These are phyloP conservation scores for Ceriops tagal DNA, from an alignment of 345 rosid genomes.

Conservation along the genomic window DNA sequence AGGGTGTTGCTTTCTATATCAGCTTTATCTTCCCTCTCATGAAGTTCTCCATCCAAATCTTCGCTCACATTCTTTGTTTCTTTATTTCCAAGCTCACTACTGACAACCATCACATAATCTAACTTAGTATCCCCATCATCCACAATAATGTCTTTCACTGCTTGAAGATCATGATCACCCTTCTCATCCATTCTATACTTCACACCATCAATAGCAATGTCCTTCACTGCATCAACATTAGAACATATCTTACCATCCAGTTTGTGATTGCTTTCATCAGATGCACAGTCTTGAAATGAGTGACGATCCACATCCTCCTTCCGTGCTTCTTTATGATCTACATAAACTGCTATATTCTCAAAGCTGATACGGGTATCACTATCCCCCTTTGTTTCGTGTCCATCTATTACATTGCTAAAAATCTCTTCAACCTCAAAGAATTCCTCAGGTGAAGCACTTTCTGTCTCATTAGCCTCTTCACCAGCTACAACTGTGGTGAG, in stretches of 20 bases:
- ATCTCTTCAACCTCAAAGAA: constrained; percentile 98
- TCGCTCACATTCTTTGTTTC: constrained; percentile 38
- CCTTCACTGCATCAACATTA: constrained; percentile 66
- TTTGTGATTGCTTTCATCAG: constrained; percentile 59
- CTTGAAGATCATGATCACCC: constrained; percentile 44
- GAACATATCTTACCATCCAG: constrained; percentile 43
- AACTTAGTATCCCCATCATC: constrained; percentile 61
- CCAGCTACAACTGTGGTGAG: constrained; percentile 40
- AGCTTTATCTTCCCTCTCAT: constrained; percentile 42
- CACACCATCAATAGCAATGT: constrained; percentile 91
- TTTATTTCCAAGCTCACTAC: constrained; percentile 33
- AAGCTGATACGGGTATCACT: constrained; percentile 30
- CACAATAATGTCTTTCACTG: constrained; percentile 80
- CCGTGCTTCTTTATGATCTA: constrained; percentile 54
- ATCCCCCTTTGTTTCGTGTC: constrained; percentile 56
- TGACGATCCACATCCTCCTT: constrained; percentile 65
- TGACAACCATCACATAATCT: constrained; percentile 22
- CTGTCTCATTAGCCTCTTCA: constrained; percentile 67
- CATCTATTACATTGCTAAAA: constrained; percentile 66
- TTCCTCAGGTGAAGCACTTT: constrained; percentile 80
- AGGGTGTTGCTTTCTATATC: constrained; percentile 32
- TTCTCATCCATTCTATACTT: constrained; percentile 55
- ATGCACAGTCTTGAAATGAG: constrained; percentile 68
- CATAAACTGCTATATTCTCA: constrained; percentile 32
- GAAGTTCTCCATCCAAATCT: constrained; percentile 34